Evolutionary conservation across 2,329 filamentous ascomycete species (phyloP), one percentile per base, ranked within the genome.

Genomic region (Exophiala viscosa): DNA sequence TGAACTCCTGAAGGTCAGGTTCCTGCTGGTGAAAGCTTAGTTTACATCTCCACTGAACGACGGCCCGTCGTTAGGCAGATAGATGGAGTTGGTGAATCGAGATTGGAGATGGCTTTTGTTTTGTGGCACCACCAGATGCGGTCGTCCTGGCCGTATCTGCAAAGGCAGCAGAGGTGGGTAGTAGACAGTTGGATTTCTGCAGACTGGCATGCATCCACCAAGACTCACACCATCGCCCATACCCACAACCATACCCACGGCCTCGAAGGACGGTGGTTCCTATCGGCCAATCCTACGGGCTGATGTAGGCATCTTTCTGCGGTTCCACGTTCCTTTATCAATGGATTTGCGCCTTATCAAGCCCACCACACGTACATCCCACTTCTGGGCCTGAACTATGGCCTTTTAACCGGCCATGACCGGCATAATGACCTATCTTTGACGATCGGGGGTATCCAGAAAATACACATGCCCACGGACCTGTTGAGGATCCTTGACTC

Each of bases 291-390:
- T 42, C 40, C 40, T 42, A n/a, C 20, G 20, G 11, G 8, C 8
- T 8, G 40, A 28, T 42, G 40, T 23, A 23, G 6, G n/a, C 40
- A 42, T 42, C 40, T n/a, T 6, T 28, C 23, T n/a, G 18, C 18
- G 18, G 20, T 18, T 23, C 40, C 40, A 42, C 20, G 40, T 42
- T 28, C n/a, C 40, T 11, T 31, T 42, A 42, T 42, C 40, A 42
- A 23, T 23, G 40, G 28, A 28, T 28, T 28, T 7, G 5, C 8
- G 20, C 40, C 17, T 42, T 42, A 42, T 42, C 40, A 42, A 28
- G 18, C 40, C 40, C 40, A 42, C 11, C n/a, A 18, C 20, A n/a
- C 40, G 40, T 17, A 42, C 40, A 42, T 42, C 40, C 40, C 40
- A 42, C 40, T 28, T 8, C 23, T 13, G 17, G 39, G 39, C 39